Evolutionary conservation across 371 early-diverging fungal species (phyloP).

Genomic region (Mortierella sp.): DNA sequence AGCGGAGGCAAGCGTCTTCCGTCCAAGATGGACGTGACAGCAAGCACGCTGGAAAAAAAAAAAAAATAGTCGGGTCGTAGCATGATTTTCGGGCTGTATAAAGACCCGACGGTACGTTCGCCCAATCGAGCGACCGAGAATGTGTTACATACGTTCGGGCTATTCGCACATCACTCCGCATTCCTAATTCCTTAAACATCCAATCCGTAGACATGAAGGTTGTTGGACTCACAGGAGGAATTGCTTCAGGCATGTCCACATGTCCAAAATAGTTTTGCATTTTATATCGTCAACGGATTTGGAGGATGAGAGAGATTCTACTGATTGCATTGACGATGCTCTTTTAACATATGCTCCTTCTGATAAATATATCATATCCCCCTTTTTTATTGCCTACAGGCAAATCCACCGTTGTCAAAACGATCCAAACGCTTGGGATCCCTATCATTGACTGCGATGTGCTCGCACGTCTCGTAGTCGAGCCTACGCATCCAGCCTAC

Average conservation of each 20-base stretch:
- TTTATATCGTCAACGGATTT: too few species aligned
- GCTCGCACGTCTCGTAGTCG: constrained; percentile 89
- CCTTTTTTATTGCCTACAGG: constrained; percentile 56
- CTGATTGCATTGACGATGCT: too few species aligned
- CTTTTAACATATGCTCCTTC: background rate
- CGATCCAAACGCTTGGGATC: constrained; percentile 65
- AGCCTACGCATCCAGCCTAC: constrained; percentile 81
- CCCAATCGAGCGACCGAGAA: too few species aligned
- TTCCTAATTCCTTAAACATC: background rate
- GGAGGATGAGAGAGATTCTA: too few species aligned
- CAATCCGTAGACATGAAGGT: constrained; percentile 74
- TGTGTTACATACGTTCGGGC: background rate
- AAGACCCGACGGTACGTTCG: too few species aligned
- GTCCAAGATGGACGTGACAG: too few species aligned
- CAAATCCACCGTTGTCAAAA: constrained; percentile 85
- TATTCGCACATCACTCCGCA: background rate
- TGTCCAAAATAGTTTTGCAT: too few species aligned
- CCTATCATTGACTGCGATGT: constrained; percentile 95
- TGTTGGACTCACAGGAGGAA: constrained; percentile 93
- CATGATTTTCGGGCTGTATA: too few species aligned
- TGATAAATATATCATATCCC: too few species aligned
- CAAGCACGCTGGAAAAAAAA: too few species aligned
- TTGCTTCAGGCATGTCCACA: constrained; percentile 80
- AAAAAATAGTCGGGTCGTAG: too few species aligned
- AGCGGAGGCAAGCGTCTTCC: too few species aligned